Evolutionary conservation across 352 stramenopile genomes (phyloP).

Genomic region (Phytophthora fragariaefolia): DNA sequence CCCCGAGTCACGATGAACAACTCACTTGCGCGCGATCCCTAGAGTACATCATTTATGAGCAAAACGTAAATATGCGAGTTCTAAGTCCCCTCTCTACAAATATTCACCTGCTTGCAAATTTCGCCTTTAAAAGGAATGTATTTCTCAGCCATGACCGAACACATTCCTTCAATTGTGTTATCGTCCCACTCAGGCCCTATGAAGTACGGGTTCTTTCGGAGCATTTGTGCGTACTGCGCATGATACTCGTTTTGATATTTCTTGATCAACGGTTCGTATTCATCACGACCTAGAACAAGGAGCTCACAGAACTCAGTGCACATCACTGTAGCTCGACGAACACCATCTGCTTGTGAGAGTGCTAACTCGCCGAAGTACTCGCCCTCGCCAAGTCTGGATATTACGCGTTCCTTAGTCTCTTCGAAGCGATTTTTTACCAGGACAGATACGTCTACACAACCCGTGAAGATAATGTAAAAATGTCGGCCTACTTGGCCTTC

Average conservation of each 20-base stretch:
- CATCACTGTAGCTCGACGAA: conserved; percentile 74
- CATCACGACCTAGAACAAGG: conserved; percentile 75
- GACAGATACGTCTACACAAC: conserved; percentile 74
- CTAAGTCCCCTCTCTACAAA: neutral
- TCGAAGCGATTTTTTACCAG: conserved; percentile 79
- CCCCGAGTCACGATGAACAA: conserved; percentile 80
- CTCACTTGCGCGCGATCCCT: conserved; percentile 74
- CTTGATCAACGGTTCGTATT: conserved; percentile 84
- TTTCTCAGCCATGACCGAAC: conserved; percentile 86
- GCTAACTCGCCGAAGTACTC: conserved; percentile 86
- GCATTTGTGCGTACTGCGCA: conserved; percentile 78
- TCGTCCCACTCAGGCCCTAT: conserved; percentile 80
- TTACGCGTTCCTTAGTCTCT: conserved; percentile 65
- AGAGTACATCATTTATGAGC: conserved; percentile 5
- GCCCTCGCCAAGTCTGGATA: conserved; percentile 69
- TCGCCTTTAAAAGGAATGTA: conserved; percentile 73
- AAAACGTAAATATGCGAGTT: neutral
- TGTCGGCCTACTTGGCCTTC: conserved; percentile 79
- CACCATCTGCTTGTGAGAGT: conserved; percentile 66
- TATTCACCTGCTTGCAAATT: conserved; percentile 82
- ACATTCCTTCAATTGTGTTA: conserved; percentile 87
- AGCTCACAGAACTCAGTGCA: conserved; percentile 81
- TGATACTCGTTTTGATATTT: conserved; percentile 89
- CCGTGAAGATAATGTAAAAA: conserved; percentile 88
- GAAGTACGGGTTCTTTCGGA: conserved; percentile 82